Base-by-base conservation (phyloP, 441 rosid genomes). In the Pelargonium citronellum region DNA sequence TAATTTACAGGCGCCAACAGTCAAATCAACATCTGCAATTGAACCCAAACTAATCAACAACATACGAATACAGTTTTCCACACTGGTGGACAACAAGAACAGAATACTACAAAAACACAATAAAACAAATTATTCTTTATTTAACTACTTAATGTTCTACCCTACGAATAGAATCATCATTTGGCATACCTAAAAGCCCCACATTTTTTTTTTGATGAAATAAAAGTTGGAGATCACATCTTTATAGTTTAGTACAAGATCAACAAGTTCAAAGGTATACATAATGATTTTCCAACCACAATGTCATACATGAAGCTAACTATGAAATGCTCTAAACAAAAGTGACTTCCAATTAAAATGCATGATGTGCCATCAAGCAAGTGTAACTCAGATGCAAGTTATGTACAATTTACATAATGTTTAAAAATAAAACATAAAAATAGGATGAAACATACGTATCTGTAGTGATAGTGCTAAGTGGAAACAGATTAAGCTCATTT, bases 401-500 rank as follows among this genome's bases (percentile, higher is more conserved):
- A 27, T 27, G 30, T 27, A 27, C 30, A 27, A 27, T 1, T 27
- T 27, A 27, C 39, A 51, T 17, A 5, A 57, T 1, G 24, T 2
- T 57, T 22, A 57, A 57, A 57, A 57, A 17, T 22, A 22, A 22
- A 22, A 22, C 24, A 22, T 22, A 22, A 22, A 22, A 22, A 22
- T 22, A 22, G 10, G 7, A 67, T 10, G 12, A 34, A 27, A 63
- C 77, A 10, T 71, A 86, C 95, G 69, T 75, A 79, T 86, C 87
- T 51, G 77, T 71, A 53, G 85, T 71, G 73, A 88, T 83, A 77
- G 86, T 86, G 75, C 88, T 78, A 62, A 90, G 71, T n/a, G 96
- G 96, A 69, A 92, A 80, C 73, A 90, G 88, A 73, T 68, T 77
- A 73, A 82, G 78, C 82, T 95, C 97, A 77, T 85, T 83, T 20